A percentile compares a stretch with the other conserved stretches of the same genome.
Conservation (phyloP, 1,139 yeast species). For the Hemisphaericaspora subhashii region DNA sequence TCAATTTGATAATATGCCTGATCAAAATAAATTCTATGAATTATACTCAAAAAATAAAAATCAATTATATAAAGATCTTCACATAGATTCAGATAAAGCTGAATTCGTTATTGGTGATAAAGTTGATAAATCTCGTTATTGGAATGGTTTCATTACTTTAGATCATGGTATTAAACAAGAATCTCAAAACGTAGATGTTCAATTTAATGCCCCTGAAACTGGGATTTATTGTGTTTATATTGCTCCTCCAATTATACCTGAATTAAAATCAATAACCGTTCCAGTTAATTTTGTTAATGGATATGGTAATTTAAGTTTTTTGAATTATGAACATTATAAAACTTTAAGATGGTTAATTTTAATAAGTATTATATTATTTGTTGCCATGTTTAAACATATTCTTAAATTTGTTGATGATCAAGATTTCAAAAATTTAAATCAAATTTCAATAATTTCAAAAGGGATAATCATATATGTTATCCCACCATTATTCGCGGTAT, state of each 20-base stretch:
- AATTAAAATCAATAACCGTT: slow-evolving; percentile 14
- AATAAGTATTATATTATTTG: slow-evolving; percentile 20
- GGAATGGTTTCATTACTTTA: slow-evolving; percentile 12
- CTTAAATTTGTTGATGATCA: slow-evolving; percentile 28
- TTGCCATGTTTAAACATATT: slow-evolving; percentile 28
- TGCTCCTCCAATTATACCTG: slow-evolving; percentile 23
- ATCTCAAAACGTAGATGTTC: slow-evolving; percentile 10
- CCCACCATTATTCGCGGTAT: slow-evolving; percentile 22
- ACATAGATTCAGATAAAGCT: slow-evolving; percentile 13
- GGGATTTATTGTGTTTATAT: slow-evolving; percentile 39
- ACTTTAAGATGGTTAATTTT: slow-evolving; percentile 19
- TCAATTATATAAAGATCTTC: slow-evolving; percentile 13
- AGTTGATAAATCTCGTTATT: slow-evolving; percentile 9
- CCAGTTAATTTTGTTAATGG: slow-evolving; percentile 25
- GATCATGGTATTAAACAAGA: slow-evolving; percentile 7
- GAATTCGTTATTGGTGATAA: slow-evolving; percentile 11
- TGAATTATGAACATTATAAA: slow-evolving; percentile 21
- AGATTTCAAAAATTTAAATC: slow-evolving; percentile 31
- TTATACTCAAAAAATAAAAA: slow-evolving; percentile 14
- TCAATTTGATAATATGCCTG: slow-evolving; percentile 24
- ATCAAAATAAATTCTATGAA: slow-evolving; percentile 16
- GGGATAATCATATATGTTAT: slow-evolving; percentile 31
- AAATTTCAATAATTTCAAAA: slow-evolving; percentile 36
- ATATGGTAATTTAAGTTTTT: slow-evolving; percentile 29
- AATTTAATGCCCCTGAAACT: slow-evolving; percentile 20